Conservation (phyloP, 345 rosid species). For the Gossypium anomalum region DNA sequence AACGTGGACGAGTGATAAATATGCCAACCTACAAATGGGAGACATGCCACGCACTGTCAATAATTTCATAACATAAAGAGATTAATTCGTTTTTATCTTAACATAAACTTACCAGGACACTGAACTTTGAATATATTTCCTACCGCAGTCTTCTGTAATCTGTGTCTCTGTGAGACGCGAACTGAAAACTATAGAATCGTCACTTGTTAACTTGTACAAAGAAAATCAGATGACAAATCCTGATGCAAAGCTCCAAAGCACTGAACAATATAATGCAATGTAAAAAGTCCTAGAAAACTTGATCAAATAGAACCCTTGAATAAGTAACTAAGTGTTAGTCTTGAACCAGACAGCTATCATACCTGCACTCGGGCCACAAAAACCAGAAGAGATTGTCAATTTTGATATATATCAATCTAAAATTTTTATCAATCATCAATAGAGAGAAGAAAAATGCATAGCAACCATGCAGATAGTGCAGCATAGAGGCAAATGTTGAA, state of each 20-base stretch:
- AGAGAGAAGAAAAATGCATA: not conserved
- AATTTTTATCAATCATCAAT: not conserved
- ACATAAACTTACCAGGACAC: slow-evolving; percentile 44
- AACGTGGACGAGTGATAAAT: not conserved
- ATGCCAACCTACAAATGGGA: not conserved
- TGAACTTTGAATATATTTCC: slow-evolving; percentile 30
- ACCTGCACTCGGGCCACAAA: slow-evolving; percentile 50
- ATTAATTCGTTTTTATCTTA: slow-evolving; percentile 9
- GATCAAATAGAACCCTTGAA: slow-evolving; percentile 30
- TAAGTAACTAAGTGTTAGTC: slow-evolving; percentile 25
- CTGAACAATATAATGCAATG: slow-evolving; percentile 22
- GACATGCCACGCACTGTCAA: not conserved
- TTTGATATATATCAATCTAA: not conserved
- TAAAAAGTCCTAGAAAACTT: slow-evolving; percentile 25
- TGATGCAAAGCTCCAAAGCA: slow-evolving; percentile 36
- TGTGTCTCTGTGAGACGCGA: slow-evolving; percentile 44
- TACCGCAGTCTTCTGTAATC: slow-evolving; percentile 35
- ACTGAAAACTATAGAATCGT: slow-evolving; percentile 36
- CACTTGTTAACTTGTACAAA: slow-evolving; percentile 25
- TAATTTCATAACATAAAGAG: not conserved
- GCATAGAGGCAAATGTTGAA: not conserved
- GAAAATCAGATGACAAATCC: slow-evolving; percentile 28
- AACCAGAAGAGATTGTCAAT: slow-evolving; percentile 20
- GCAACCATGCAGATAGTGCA: not conserved
- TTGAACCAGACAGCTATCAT: slow-evolving; percentile 25